Conservation (phyloP, 73 alveolate species). For the Paramecium tetraurelia region DNA sequence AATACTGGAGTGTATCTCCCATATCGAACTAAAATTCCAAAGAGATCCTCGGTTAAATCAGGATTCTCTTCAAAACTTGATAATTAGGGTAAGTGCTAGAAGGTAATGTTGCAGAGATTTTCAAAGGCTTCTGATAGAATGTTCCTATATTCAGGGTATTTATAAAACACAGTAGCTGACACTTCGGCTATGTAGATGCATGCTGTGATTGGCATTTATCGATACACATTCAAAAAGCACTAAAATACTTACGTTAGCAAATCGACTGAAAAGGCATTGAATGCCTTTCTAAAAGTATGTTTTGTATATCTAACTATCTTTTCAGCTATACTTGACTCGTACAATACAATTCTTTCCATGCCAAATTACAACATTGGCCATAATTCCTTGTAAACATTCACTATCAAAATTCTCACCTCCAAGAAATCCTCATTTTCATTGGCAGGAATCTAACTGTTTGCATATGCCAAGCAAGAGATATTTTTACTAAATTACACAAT, state of each 20-base stretch:
- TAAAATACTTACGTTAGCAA: background rate
- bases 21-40: constrained; percentile 42
- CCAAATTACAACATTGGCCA: constrained; percentile 28
- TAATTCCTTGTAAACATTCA: background rate
- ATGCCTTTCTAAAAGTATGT: constrained; percentile 20
- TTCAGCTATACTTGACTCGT: background rate
- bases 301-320: constrained; percentile 36
- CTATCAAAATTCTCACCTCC: background rate
- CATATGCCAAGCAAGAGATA: background rate
- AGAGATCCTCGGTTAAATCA: constrained; percentile 27
- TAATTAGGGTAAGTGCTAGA: constrained; percentile 11
- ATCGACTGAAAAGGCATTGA: background rate
- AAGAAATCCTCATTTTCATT: background rate
- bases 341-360: background rate
- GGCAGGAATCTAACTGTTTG: background rate
- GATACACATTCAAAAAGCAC: background rate
- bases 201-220: constrained; percentile 7
- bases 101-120: background rate
- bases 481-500: background rate
- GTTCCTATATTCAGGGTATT: background rate
- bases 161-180: constrained; percentile 38
- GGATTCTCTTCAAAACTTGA: constrained; percentile 42
- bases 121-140: background rate
- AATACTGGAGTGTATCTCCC: constrained; percentile 17
- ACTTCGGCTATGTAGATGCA: constrained; percentile 25